A percentile compares a stretch with the other conserved stretches of the same genome.
Evolutionary conservation across 495 filamentous ascomycete species (phyloP).

Genomic region (Friedmanniomyces endolithicus): DNA sequence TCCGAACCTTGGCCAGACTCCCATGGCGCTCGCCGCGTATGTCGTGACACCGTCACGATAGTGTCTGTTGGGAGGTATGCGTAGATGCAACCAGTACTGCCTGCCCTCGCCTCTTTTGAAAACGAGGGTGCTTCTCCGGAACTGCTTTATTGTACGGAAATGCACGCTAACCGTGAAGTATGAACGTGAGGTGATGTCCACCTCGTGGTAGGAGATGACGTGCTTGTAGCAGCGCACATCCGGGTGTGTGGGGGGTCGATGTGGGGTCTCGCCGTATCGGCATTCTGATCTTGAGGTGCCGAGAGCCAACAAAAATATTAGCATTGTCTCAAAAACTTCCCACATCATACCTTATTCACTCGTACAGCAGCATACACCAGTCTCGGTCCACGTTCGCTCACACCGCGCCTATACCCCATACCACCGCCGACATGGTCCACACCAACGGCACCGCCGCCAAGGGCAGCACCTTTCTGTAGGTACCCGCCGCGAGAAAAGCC

Average conservation of each 20-base stretch:
- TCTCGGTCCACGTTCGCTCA: neutral
- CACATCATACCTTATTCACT: neutral
- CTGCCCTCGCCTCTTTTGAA: no score
- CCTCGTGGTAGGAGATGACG: neutral
- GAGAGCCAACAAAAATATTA: neutral
- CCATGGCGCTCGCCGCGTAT: no score
- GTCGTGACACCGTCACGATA: no score
- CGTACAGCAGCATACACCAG: neutral
- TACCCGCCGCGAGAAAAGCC: conserved; percentile 27
- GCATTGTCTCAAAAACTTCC: neutral
- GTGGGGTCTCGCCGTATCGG: no score
- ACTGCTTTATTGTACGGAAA: no score
- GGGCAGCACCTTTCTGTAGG: conserved; percentile 31
- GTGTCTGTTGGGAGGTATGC: no score
- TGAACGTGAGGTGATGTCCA: neutral
- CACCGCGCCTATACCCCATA: conserved; percentile 14
- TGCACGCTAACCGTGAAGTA: neutral
- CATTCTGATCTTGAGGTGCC: no score
- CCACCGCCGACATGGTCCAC: conserved; percentile 45
- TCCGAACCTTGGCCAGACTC: no score
- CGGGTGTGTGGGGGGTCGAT: no score
- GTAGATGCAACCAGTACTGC: no score
- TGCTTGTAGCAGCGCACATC: no score
- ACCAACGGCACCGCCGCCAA: conserved; percentile 39
- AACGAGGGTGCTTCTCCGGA: no score